phyloP scores from a whole-genome alignment of 176 grass and related monocot genomes.

The Paspalum notatum region DNA sequence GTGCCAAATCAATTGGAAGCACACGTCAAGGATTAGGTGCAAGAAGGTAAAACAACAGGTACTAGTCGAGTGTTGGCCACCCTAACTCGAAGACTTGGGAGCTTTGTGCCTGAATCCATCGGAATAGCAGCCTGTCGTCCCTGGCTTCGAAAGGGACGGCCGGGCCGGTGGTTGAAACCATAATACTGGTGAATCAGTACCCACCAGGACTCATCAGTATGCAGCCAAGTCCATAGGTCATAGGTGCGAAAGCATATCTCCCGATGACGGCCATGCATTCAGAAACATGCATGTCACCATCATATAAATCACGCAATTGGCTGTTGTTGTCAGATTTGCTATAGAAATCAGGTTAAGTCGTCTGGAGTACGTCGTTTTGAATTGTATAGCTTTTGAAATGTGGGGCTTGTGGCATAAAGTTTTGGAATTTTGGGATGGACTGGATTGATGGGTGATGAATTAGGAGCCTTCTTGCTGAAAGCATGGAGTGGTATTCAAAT shows the following conservation, averaged over 20 bases:
- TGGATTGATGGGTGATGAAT: neutral
- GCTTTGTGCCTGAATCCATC: constrained; percentile 33
- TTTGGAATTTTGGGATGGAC: neutral
- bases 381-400: neutral
- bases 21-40: constrained; percentile 48
- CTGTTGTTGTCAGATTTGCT: neutral
- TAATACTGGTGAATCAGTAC: neutral
- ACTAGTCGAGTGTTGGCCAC: constrained; percentile 31
- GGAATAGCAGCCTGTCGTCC: neutral
- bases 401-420: neutral
- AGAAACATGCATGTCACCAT: neutral
- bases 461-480: constrained; percentile 11
- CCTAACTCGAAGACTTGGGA: constrained; percentile 25
- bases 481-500: neutral
- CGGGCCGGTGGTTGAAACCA: constrained; percentile 39
- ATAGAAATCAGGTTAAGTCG: neutral
- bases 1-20: neutral
- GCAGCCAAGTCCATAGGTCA: constrained; percentile 25
- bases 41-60: constrained; percentile 41
- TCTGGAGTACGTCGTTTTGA: neutral
- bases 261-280: neutral
- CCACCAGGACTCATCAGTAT: neutral
- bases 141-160: constrained; percentile 38
- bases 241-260: neutral
- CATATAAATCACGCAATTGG: neutral